phyloP scores from a whole-genome alignment of 2,329 filamentous ascomycete species.

The Trichoderma arundinaceum region DNA sequence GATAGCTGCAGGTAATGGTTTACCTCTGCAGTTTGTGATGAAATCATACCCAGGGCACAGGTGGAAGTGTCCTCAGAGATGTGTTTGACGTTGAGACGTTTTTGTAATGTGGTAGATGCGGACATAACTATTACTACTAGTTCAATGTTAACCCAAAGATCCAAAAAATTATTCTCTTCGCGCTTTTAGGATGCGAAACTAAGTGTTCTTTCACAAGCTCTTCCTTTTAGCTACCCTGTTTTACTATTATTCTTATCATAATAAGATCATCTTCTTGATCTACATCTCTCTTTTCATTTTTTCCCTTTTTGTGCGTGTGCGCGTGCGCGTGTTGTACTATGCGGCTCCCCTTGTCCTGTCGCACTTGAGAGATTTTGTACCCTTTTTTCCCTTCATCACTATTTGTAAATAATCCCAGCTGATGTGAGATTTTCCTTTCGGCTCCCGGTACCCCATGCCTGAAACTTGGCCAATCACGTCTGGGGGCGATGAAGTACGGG shows the following conservation, averaged over 20 bases:
- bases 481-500: neutral
- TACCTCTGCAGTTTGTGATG: conserved; percentile 25
- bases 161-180: neutral
- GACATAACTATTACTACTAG: conserved; percentile 18
- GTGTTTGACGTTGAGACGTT: conserved; percentile 26
- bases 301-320: neutral
- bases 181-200: conserved; percentile 21
- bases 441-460: neutral
- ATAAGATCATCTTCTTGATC: conserved; percentile 25
- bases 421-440: conserved; percentile 18
- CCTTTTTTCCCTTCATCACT: neutral
- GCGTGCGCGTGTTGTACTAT: neutral
- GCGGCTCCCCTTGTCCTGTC: neutral
- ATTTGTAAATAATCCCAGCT: neutral
- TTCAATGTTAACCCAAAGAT: conserved; percentile 23
- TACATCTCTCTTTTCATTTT: neutral
- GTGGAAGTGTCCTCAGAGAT: conserved; percentile 20
- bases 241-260: conserved; percentile 22
- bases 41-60: conserved; percentile 29
- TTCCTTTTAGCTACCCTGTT: conserved; percentile 11
- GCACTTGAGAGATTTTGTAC: neutral
- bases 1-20: conserved; percentile 25
- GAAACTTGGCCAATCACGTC: conserved; percentile 16
- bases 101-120: conserved; percentile 30
- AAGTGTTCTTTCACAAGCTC: neutral